Conservation (phyloP, 108 stramenopile genomes). For the Discostella stelligeroides region DNA sequence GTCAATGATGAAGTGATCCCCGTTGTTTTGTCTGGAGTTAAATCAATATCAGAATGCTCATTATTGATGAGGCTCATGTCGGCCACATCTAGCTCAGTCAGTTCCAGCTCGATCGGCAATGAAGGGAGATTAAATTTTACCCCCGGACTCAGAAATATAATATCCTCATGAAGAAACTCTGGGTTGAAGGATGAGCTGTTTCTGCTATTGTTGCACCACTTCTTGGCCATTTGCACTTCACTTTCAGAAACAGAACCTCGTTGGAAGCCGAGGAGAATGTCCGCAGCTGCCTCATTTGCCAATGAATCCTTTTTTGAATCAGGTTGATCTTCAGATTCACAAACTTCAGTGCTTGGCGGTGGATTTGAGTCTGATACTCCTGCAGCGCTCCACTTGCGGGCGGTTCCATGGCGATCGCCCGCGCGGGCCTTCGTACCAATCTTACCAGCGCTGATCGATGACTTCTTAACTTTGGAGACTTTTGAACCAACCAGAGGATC, state of each 20-base stretch:
- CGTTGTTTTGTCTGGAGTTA: no score
- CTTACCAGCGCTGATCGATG: neutral
- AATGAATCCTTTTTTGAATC: conserved; percentile 10
- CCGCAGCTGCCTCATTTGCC: conserved; percentile 31
- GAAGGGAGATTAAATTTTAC: conserved; percentile 35
- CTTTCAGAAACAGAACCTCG: conserved; percentile 8
- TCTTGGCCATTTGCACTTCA: conserved; percentile 28
- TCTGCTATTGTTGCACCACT: conserved; percentile 24
- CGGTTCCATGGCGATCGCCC: neutral
- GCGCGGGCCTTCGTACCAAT: neutral
- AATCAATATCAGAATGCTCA: no score
- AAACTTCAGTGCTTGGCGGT: neutral
- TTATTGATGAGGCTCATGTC: no score
- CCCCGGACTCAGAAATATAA: conserved; percentile 23
- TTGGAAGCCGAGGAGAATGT: conserved; percentile 32
- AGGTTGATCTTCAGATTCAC: neutral
- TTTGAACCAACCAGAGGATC: neutral
- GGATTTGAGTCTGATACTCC: neutral
- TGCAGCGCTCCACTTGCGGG: conserved; percentile 11
- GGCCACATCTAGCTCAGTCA: conserved; percentile 12
- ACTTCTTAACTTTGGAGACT: neutral
- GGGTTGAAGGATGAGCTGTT: neutral
- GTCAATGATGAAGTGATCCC: no score
- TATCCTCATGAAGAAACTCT: conserved; percentile 4
- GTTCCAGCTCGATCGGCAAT: conserved; percentile 36